phyloP scores from a whole-genome alignment of 23 red algal species.

The Gracilaria caudata region DNA sequence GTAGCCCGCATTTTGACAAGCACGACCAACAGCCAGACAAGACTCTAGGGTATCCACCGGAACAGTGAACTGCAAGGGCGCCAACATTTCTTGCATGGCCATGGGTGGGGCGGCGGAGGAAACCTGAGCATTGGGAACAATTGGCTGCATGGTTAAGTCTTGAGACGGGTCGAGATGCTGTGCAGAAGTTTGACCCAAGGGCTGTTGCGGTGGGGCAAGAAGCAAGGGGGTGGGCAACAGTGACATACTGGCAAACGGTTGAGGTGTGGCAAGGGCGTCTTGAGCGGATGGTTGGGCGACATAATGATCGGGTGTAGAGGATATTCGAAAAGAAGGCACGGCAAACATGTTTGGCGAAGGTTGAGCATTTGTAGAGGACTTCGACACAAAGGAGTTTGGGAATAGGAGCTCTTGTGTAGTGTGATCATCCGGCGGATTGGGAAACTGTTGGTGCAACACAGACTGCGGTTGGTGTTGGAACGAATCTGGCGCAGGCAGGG shows the following conservation, averaged over 20 bases:
- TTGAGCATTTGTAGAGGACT: not conserved
- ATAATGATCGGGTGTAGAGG: constrained; percentile 21
- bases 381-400: constrained; percentile 19
- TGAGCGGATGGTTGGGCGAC: not conserved
- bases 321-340: constrained; percentile 18
- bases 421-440: not conserved
- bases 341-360: constrained; percentile 22
- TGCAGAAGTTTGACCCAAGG: constrained; percentile 12
- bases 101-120: constrained; percentile 10
- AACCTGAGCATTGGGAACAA: constrained; percentile 14
- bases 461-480: constrained; percentile 8
- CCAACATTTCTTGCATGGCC: constrained; percentile 40
- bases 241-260: not conserved
- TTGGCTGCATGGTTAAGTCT: constrained; percentile 34
- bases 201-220: constrained; percentile 27
- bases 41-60: constrained; percentile 39
- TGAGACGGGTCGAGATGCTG: constrained; percentile 30
- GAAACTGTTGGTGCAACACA: constrained; percentile 3
- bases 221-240: constrained; percentile 23
- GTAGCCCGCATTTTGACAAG: constrained; percentile 33
- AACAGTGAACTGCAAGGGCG: constrained; percentile 38
- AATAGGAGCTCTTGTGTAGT: not conserved
- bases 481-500: not conserved
- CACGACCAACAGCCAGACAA: constrained; percentile 43
- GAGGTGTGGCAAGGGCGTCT: not conserved